phyloP scores from a whole-genome alignment of 164 flowering plant genomes.

The Saururus chinensis region DNA sequence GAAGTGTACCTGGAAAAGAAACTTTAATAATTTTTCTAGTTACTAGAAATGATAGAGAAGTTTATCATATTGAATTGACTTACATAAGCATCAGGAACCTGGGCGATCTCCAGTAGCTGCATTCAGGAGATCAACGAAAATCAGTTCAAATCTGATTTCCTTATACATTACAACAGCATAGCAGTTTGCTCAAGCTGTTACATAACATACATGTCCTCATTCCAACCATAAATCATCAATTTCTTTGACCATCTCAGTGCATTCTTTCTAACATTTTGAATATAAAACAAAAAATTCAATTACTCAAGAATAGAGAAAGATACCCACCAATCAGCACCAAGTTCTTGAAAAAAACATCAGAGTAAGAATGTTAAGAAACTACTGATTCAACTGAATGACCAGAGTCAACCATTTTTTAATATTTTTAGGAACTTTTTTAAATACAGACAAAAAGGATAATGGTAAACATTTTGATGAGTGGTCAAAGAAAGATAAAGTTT shows the following conservation, averaged over 20 bases:
- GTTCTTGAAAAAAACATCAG: neutral
- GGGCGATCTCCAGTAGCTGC: conserved; percentile 94
- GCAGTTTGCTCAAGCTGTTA: neutral
- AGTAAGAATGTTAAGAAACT: neutral
- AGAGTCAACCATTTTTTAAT: too few relatives aligned
- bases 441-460: too few relatives aligned
- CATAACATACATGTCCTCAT: neutral
- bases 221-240: neutral
- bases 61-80: conserved; percentile 12
- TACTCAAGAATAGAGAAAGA: neutral
- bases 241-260: neutral
- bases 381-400: too few relatives aligned
- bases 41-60: neutral
- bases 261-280: too few relatives aligned
- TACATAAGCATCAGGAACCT: conserved; percentile 83
- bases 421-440: too few relatives aligned
- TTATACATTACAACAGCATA: neutral
- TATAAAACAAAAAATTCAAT: too few relatives aligned
- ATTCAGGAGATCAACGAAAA: conserved; percentile 8
- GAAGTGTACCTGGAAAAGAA: neutral
- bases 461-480: too few relatives aligned
- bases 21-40: neutral
- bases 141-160: neutral
- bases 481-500: too few relatives aligned
- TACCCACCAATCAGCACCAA: too few relatives aligned